Percentiles rank a stretch among this genome's conserved stretches.
phyloP scores from a whole-genome alignment of 169 alveolate genomes.

The Plasmodium adleri region DNA sequence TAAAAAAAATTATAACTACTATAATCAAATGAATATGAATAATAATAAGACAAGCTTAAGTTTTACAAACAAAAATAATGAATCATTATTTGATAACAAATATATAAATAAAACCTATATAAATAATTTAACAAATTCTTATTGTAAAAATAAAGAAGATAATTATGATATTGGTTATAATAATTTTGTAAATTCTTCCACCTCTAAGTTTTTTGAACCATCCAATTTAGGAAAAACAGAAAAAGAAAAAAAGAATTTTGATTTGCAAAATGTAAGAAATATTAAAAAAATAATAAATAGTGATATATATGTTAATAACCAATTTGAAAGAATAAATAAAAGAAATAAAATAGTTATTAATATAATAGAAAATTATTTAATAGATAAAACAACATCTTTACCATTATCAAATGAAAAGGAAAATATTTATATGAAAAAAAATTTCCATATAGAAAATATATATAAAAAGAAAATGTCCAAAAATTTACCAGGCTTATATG shows the following conservation, averaged over 20 bases:
- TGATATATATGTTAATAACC: constrained; percentile 64
- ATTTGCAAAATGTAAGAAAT: constrained; percentile 55
- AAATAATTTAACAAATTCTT: constrained; percentile 13
- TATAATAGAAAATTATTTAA: constrained; percentile 65
- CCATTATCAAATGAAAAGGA: constrained; percentile 53
- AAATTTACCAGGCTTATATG: constrained; percentile 28
- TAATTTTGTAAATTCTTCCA: constrained; percentile 4
- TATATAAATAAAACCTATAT: constrained; percentile 22
- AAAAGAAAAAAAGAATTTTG: constrained; percentile 42
- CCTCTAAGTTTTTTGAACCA: constrained; percentile 8
- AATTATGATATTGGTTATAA: constrained; percentile 22
- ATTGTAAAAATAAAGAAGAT: constrained; percentile 27
- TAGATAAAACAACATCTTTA: constrained; percentile 21
- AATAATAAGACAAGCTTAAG: neutral
- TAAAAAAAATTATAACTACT: constrained; percentile 20
- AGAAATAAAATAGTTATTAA: constrained; percentile 65
- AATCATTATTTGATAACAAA: constrained; percentile 12
- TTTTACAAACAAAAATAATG: constrained; percentile 11
- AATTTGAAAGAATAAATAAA: constrained; percentile 70
- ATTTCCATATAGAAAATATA: constrained; percentile 16
- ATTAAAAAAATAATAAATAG: constrained; percentile 71
- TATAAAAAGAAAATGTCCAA: constrained; percentile 21
- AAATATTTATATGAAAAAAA: constrained; percentile 11
- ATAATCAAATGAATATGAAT: constrained; percentile 6
- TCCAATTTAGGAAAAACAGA: constrained; percentile 5